phyloP scores from a whole-genome alignment of 2,329 filamentous ascomycete species.

The Sporothrix pseudoabietina region DNA sequence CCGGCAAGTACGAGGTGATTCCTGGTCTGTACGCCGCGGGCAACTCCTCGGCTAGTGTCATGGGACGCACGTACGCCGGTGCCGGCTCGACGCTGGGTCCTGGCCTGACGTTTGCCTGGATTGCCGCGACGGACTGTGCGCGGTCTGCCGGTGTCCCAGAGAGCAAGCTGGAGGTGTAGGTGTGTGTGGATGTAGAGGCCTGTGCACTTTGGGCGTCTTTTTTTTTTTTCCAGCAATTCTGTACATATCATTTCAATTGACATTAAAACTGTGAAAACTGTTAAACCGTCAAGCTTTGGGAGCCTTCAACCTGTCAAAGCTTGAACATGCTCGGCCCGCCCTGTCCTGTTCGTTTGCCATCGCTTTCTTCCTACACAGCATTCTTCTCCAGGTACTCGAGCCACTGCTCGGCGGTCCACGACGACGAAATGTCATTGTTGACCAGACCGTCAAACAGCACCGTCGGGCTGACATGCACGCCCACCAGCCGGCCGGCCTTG shows the following conservation, averaged over 20 bases:
- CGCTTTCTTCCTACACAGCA: conserved; percentile 43
- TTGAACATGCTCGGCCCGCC: too few species aligned
- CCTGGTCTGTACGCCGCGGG: conserved; percentile 73
- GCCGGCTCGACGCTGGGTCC: conserved; percentile 44
- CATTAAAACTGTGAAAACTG: neutral
- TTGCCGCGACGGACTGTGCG: conserved; percentile 35
- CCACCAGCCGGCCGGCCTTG: conserved; percentile 75
- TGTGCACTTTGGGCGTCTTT: neutral
- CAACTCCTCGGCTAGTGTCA: conserved; percentile 42
- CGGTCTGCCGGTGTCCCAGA: conserved; percentile 17
- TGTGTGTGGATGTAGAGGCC: neutral
- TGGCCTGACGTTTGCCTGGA: conserved; percentile 43
- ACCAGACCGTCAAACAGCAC: conserved; percentile 86
- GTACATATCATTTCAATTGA: neutral
- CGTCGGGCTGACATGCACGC: conserved; percentile 89
- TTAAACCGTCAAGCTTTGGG: too few species aligned
- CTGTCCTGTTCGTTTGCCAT: too few species aligned
- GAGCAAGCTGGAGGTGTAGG: conserved; percentile 15
- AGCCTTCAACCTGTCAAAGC: too few species aligned
- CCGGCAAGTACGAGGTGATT: conserved; percentile 48
- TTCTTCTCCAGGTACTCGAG: conserved; percentile 73
- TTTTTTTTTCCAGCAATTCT: neutral
- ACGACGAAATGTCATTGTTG: conserved; percentile 74
- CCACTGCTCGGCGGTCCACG: conserved; percentile 82
- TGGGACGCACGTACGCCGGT: conserved; percentile 43